Base-by-base conservation (phyloP, 345 rosid genomes). In the Rhizophora mangle region DNA sequence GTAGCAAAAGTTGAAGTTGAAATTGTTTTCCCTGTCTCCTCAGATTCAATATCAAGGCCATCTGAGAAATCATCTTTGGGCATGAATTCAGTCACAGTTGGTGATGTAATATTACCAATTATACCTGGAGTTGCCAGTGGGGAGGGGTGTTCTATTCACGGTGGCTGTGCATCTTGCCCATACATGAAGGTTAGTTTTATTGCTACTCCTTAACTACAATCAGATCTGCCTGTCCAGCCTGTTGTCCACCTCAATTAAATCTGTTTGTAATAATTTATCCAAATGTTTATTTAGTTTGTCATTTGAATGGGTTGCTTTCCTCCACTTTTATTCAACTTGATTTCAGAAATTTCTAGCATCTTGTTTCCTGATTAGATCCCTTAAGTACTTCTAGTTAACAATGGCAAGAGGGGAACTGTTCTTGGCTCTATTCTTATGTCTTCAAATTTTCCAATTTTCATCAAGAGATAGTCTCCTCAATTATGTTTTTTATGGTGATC, bases 111-210 rank as follows among this genome's bases (percentile, higher is more conserved):
- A 47, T 79, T 95, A 81, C 87, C 96, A 29, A 82, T 95, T 72
- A 82, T 92, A 67, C 99, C 98, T 27, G 99, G 99, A 68, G 96
- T 87, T 80, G 83, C 99, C 32, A 82, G 86, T 29, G 99, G 99
- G 26, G 99, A 95, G 78, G 99, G 98, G 43, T 88, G 98, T 72
- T 95, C 97, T 39, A 82, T 92, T 52, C 93, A 95, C 54, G 99
- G 99, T 3, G 96, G 98, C 30, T 92, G 99, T 76, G 99, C 99
- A 26, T 95, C 99, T 47, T 95, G 99, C 73, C 99, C 99, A 1
- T 95, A 90, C 63, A 92, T 92, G 98, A 95, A 95, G 97, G 99
- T 92, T 29, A 68, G 81, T 65, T 5, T 65, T 60, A 46, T 52
- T 36, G 7, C 21, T 24, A 26, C 36, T 32, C 4, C 21, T 67